These are phyloP conservation scores for Cardiospermum halicacabum DNA, from an alignment of 345 rosid genomes.

Conservation along the genomic window DNA sequence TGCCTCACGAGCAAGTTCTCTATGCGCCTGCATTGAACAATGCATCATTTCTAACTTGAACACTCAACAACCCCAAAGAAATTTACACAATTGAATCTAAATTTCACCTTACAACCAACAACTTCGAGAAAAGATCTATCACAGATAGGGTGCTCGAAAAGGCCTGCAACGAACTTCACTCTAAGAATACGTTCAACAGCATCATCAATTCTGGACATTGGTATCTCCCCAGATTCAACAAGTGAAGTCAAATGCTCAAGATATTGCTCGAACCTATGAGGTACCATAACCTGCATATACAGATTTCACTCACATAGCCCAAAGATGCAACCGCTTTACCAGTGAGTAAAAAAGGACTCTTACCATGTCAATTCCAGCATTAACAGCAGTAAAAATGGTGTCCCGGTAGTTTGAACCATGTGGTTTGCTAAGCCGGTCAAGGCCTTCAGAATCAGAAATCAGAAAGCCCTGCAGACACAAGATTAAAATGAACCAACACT, in stretches of 20 bases:
- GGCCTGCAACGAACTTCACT: conserved; percentile 81
- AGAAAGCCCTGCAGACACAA: conserved; percentile 61
- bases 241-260: conserved; percentile 41
- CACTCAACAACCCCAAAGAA: not conserved
- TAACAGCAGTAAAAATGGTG: conserved; percentile 54
- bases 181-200: conserved; percentile 82
- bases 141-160: conserved; percentile 70
- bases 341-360: not conserved
- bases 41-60: not conserved
- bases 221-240: conserved; percentile 73
- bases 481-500: not conserved
- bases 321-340: not conserved
- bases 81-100: no score
- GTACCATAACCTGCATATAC: conserved; percentile 82
- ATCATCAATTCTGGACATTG: conserved; percentile 60
- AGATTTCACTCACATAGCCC: conserved; percentile 10
- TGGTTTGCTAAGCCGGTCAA: conserved; percentile 61
- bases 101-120: conserved; percentile 78
- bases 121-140: conserved; percentile 57
- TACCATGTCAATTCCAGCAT: conserved; percentile 97
- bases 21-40: conserved; percentile 50
- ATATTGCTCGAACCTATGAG: conserved; percentile 50
- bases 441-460: conserved; percentile 84
- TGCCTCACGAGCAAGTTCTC: conserved; percentile 75
- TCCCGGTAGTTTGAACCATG: conserved; percentile 61